Evolutionary conservation across 1,139 yeast species (phyloP), one percentile per base, ranked within the genome.

Genomic region (Suhomyces anneliseae): DNA sequence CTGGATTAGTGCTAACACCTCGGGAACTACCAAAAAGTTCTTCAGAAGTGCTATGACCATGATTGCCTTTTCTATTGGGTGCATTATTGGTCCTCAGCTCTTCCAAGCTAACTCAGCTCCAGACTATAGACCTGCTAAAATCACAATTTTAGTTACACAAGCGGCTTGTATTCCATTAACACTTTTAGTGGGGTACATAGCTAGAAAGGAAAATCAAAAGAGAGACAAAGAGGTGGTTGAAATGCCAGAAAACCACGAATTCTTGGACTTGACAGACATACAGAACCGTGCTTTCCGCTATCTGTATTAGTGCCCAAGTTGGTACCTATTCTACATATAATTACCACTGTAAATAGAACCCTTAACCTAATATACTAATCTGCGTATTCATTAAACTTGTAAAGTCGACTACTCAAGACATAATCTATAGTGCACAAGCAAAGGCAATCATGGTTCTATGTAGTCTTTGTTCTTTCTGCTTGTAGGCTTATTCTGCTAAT

Each of bases 71-170:
- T 66, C 75, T 3, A 52, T 68, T 12, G 75, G 72, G 1, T 59
- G 68, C 42, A 57, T 72, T 12, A 69, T 72, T 45, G 77, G 76
- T 0, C 77, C 77, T 1, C 77, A 72, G 51, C 48, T 71, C 29
- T 71, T 72, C 52, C 68, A 65, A 47, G 62, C 62, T 4, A 55
- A 60, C 36, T 55, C 58, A 15, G 60, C 62, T 8, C 64, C 71
- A 3, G 44, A 59, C n/a, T 72, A 70, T 51, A 54, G 56, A 8
- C 68, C 73, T 1, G 78, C 78, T 3, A 70, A 71, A 45, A 62
- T 69, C 10, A 61, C 68, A 2, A 60, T 72, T 39, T 58, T 72
- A 42, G 65, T 63, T 3, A 58, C 72, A 8, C 69, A 68, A 45
- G 54, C 56, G 35, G 65, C 56, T 5, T 64, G 71, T 32, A 59